Evolutionary conservation across 441 rosid genomes (phyloP).

Genomic region (Gossypium schwendimanii): DNA sequence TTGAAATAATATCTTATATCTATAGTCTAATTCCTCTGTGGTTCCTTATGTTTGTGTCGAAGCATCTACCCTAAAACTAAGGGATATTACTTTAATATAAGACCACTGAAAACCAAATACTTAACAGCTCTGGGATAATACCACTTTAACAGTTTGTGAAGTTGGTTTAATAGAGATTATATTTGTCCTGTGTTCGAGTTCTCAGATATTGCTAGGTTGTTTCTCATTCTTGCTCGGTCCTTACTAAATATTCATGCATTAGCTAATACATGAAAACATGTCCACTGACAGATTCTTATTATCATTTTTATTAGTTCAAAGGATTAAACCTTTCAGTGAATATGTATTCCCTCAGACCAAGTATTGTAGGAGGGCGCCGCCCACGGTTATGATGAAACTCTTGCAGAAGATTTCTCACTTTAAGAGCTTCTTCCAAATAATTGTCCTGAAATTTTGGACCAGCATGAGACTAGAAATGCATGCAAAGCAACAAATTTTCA

Average conservation of each 20-base stretch:
- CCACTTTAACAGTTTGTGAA: background rate
- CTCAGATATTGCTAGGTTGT: background rate
- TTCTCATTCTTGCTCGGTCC: background rate
- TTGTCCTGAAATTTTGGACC: conserved; percentile 55
- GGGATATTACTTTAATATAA: background rate
- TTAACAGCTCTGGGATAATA: background rate
- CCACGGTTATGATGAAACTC: conserved; percentile 74
- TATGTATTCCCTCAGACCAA: conserved; percentile 91
- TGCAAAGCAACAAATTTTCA: conserved; percentile 7
- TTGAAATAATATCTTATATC: background rate
- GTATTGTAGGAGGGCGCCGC: conserved; percentile 72
- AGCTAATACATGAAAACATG: background rate
- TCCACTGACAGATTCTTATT: background rate
- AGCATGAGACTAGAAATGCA: conserved; percentile 18
- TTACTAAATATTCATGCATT: background rate
- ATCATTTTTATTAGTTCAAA: conserved; percentile 10
- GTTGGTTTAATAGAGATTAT: background rate
- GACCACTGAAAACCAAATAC: background rate
- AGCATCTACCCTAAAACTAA: background rate
- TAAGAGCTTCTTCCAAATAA: conserved; percentile 90
- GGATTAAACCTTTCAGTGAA: conserved; percentile 84
- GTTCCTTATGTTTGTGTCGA: background rate
- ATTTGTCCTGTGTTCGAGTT: background rate
- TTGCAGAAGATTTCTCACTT: conserved; percentile 95
- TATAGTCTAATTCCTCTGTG: background rate